Conservation (phyloP, 176 grass and related monocot genomes). For the Oryza coarctata region DNA sequence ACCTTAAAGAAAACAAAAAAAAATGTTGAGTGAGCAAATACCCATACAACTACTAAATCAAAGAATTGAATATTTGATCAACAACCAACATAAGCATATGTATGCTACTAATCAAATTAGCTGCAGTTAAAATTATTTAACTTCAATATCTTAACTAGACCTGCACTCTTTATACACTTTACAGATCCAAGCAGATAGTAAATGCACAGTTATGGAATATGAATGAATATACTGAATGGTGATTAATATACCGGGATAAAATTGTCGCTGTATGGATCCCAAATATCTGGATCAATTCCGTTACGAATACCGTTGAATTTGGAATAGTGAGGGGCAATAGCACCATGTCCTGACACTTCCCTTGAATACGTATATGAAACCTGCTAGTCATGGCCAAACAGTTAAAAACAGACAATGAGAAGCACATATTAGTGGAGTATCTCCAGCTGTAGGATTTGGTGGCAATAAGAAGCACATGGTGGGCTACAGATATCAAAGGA, state of each 20-base stretch:
- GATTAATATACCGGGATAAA: constrained; percentile 54
- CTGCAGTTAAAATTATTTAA: background rate
- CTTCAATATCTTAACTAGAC: background rate
- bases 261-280: constrained; percentile 64
- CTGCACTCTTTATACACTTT: background rate
- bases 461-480: too few relatives aligned
- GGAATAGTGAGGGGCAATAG: constrained; percentile 77
- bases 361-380: constrained; percentile 83
- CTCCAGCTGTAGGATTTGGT: too few relatives aligned
- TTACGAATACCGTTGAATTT: constrained; percentile 82
- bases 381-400: constrained; percentile 41
- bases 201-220: constrained; percentile 20
- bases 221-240: background rate
- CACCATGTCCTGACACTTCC: constrained; percentile 80
- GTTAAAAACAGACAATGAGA: constrained; percentile 17
- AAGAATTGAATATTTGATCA: background rate
- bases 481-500: too few relatives aligned
- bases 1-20: constrained; percentile 47
- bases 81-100: background rate
- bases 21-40: constrained; percentile 23
- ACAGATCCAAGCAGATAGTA: constrained; percentile 4
- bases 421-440: background rate
- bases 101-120: background rate
- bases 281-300: constrained; percentile 80
- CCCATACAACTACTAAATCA: background rate